Base-by-base conservation (phyloP, 108 stramenopile species). In the Stephanodiscus minutulus region DNA sequence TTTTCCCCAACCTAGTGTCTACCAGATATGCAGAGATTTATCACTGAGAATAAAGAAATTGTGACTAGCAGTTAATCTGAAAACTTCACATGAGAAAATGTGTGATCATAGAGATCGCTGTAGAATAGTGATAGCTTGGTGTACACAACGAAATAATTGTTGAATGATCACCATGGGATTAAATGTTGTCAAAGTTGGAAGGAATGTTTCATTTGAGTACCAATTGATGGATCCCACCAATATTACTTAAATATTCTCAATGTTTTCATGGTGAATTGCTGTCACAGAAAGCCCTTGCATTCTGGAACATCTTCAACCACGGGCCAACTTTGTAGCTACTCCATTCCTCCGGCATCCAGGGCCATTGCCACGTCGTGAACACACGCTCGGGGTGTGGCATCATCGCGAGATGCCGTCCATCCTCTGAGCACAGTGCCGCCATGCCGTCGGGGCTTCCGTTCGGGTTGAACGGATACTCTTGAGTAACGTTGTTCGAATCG, bases 371-470 rank as follows among this genome's bases (percentile, higher is more conserved):
- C 29, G 85, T 79, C 10, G 93, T 93, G 79, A 97, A 97, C 41
- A 96, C 92, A 52, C 99, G 91, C 81, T 99, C 98, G 31, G 99
- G 99, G 68, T 99, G 99, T 27, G 99, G 99, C 99, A 99, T 99
- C 84, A 99, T 82, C 21, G 99, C 99, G 21, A 99, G 80, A 84
- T 98, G 98, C 10, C 98, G 86, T 44, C 99, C 99, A 71, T 98
- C 96, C 53, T 91, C 94, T n/a, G 98, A 98, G 75, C 97, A 97
- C n/a, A 99, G 83, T 15, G 96, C 99, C 46, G 99, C 97, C 67
- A 99, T 95, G 44, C 99, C 99, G 29, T 83, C 90, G 6, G 97
- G 96, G 68, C 97, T 97, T 35, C 99, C 99, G 79, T 99, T 99
- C 13, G 99, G 98, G 76, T 98, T 98, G 87, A 97, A 95, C 8